Conservation (phyloP, 352 stramenopile species). For the Thalassiosira mediterranea region DNA sequence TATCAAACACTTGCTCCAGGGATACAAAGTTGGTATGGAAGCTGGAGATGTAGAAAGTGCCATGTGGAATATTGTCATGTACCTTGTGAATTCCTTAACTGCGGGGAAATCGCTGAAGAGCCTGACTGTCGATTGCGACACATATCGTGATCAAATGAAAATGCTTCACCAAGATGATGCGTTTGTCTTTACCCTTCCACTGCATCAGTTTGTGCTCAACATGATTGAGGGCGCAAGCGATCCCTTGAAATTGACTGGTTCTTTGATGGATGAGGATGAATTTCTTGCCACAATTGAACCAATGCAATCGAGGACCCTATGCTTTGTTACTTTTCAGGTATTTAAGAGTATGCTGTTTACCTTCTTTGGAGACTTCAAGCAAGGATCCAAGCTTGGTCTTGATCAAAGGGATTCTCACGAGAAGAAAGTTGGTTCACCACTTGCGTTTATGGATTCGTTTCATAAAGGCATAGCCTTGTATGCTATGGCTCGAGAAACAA, state of each 20-base stretch:
- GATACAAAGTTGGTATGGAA: slow-evolving; percentile 13
- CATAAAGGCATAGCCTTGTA: slow-evolving; percentile 12
- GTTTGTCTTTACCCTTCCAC: background rate
- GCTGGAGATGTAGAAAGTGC: slow-evolving; percentile 8
- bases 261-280: background rate
- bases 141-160: slow-evolving; percentile 16
- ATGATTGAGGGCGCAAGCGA: background rate
- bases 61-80: slow-evolving; percentile 11
- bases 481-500: slow-evolving; percentile 26
- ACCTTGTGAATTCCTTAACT: background rate
- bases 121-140: background rate
- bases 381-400: slow-evolving; percentile 19
- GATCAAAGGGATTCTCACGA: slow-evolving; percentile 3
- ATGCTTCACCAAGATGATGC: background rate
- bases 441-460: slow-evolving; percentile 15
- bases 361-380: slow-evolving; percentile 28
- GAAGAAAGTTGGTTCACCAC: slow-evolving; percentile 3
- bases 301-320: background rate
- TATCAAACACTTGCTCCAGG: slow-evolving; percentile 14
- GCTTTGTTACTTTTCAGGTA: background rate
- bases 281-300: slow-evolving; percentile 1
- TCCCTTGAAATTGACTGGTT: background rate
- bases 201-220: background rate
- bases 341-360: slow-evolving; percentile 2
- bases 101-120: background rate